phyloP scores from a whole-genome alignment of 2,329 filamentous ascomycete genomes.

The Cladosporium oxysporum region DNA sequence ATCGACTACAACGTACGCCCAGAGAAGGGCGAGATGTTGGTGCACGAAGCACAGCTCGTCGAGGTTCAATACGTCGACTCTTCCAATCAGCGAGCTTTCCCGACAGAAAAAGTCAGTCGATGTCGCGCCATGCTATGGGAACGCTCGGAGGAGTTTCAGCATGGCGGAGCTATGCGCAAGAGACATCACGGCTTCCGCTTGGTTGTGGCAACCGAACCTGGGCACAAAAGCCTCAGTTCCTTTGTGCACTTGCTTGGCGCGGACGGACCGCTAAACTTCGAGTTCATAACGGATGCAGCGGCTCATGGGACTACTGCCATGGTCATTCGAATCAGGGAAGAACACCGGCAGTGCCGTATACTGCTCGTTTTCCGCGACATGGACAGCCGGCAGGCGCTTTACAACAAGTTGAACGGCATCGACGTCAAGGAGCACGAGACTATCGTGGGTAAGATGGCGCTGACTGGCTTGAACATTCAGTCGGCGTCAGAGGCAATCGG shows the following conservation, averaged over 20 bases:
- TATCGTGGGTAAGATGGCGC: conserved; percentile 67
- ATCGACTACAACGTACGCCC: conserved; percentile 71
- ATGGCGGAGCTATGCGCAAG: conserved; percentile 70
- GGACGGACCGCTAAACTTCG: conserved; percentile 71
- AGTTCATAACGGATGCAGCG: conserved; percentile 59
- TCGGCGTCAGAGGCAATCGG: conserved; percentile 52
- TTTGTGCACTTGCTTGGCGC: conserved; percentile 70
- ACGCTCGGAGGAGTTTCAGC: conserved; percentile 64
- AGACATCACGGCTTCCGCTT: conserved; percentile 80
- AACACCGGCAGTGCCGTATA: conserved; percentile 67
- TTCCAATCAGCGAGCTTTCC: conserved; percentile 70
- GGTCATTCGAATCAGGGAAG: conserved; percentile 69
- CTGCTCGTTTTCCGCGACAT: conserved; percentile 74
- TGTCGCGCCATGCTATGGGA: conserved; percentile 72
- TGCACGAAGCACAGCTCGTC: conserved; percentile 69
- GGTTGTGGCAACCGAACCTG: conserved; percentile 73
- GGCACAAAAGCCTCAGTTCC: conserved; percentile 74
- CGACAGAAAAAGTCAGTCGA: conserved; percentile 68
- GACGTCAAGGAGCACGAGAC: conserved; percentile 67
- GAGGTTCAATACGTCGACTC: conserved; percentile 81
- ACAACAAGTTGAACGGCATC: conserved; percentile 72
- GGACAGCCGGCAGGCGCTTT: conserved; percentile 69
- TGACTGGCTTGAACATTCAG: conserved; percentile 67
- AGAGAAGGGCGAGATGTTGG: conserved; percentile 66
- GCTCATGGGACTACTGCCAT: conserved; percentile 70